phyloP scores from a whole-genome alignment of 2,329 filamentous ascomycete genomes.

The Fusarium sublunatum region DNA sequence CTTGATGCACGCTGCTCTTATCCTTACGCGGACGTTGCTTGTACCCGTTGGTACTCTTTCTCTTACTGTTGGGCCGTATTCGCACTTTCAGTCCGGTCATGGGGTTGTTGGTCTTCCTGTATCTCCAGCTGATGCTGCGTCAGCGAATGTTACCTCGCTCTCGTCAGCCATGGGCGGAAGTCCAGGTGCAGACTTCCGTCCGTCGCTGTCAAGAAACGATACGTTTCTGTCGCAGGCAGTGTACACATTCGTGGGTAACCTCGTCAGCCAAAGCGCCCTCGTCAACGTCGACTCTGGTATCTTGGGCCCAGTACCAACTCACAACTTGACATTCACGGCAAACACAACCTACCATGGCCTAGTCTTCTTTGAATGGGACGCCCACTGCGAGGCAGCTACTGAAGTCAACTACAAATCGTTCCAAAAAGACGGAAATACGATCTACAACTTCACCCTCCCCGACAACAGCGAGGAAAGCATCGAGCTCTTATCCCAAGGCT shows the following conservation, averaged over 20 bases:
- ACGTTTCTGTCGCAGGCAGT: slow-evolving; percentile 31
- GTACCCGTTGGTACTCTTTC: slow-evolving; percentile 32
- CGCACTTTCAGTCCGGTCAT: slow-evolving; percentile 6
- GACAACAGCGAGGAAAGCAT: slow-evolving; percentile 29
- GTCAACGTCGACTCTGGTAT: slow-evolving; percentile 37
- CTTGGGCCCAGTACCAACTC: slow-evolving; percentile 32
- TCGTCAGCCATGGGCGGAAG: slow-evolving; percentile 28
- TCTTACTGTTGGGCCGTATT: slow-evolving; percentile 35
- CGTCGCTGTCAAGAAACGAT: slow-evolving; percentile 30
- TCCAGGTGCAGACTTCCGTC: not conserved
- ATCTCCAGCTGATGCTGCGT: slow-evolving; percentile 8
- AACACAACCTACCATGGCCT: slow-evolving; percentile 37
- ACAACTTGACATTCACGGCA: slow-evolving; percentile 30
- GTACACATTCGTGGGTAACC: slow-evolving; percentile 38
- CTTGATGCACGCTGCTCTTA: slow-evolving; percentile 33
- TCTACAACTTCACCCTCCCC: slow-evolving; percentile 38
- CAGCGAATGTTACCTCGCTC: slow-evolving; percentile 21
- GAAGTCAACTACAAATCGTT: slow-evolving; percentile 34
- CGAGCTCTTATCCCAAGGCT: slow-evolving; percentile 13
- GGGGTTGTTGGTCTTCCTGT: slow-evolving; percentile 35
- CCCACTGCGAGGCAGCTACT: slow-evolving; percentile 31
- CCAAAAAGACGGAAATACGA: slow-evolving; percentile 13
- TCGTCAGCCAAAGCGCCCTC: slow-evolving; percentile 32
- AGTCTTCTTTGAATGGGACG: slow-evolving; percentile 37
- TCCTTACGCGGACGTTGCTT: slow-evolving; percentile 28